A percentile compares a stretch with the other conserved stretches of the same genome.
These are phyloP conservation scores for Acidomyces sp. DNA, from an alignment of 495 filamentous ascomycete species.

Conservation along the genomic window DNA sequence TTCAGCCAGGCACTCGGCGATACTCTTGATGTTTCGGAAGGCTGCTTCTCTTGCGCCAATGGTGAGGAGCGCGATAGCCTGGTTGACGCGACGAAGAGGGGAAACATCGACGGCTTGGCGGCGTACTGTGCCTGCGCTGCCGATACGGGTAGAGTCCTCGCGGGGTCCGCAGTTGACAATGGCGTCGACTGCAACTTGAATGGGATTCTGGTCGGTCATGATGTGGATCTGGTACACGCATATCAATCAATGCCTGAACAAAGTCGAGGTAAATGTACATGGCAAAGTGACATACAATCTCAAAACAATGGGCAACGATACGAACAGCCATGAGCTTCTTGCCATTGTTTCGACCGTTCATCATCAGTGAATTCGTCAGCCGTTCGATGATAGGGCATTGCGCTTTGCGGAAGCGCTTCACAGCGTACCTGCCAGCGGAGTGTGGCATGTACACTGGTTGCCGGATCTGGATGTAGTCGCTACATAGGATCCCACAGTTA, in stretches of 20 bases:
- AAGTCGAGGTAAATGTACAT: too few species aligned
- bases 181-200: slow-evolving; percentile 98
- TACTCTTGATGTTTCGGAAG: slow-evolving; percentile 98
- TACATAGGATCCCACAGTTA: slow-evolving; percentile 34
- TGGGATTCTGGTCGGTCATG: slow-evolving; percentile 99
- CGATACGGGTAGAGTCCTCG: slow-evolving; percentile 99
- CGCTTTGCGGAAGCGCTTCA: slow-evolving; percentile 99
- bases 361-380: slow-evolving; percentile 99
- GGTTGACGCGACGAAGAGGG: slow-evolving; percentile 97
- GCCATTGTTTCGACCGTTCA: slow-evolving; percentile 99
- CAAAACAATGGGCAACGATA: slow-evolving; percentile 97
- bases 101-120: slow-evolving; percentile 99
- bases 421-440: slow-evolving; percentile 95
- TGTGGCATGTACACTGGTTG: slow-evolving; percentile 96
- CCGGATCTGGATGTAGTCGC: slow-evolving; percentile 99
- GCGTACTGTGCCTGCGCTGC: slow-evolving; percentile 96
- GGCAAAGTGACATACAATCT: slow-evolving; percentile 84
- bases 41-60: slow-evolving; percentile 93
- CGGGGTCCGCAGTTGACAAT: slow-evolving; percentile 99
- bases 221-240: slow-evolving; percentile 98
- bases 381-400: slow-evolving; percentile 99
- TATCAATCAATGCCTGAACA: too few species aligned
- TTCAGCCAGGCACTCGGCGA: slow-evolving; percentile 95
- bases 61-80: slow-evolving; percentile 93
- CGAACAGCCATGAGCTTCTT: slow-evolving; percentile 99